Conservation (phyloP, 139 green algal genomes). For the Chlamydomonas incerta region DNA sequence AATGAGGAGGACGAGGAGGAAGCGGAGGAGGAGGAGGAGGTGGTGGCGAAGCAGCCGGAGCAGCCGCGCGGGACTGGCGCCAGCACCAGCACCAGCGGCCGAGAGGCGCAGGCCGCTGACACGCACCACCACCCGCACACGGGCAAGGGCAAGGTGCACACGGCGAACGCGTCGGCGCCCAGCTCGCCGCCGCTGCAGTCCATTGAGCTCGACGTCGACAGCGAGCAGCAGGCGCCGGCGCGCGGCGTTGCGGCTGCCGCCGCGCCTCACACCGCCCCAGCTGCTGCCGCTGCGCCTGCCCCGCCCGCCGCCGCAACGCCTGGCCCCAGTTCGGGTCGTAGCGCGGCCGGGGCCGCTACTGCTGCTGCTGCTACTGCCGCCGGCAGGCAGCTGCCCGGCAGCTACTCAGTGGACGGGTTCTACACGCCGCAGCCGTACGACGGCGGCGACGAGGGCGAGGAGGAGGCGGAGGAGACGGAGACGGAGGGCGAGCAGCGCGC, state of each 20-base stretch:
- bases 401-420: constrained; percentile 12
- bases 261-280: too few species aligned
- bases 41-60: background rate
- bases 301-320: too few species aligned
- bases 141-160: background rate
- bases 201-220: constrained; percentile 38
- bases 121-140: background rate
- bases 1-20: background rate
- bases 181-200: background rate
- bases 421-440: background rate
- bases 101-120: background rate
- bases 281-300: background rate
- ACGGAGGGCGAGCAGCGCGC: background rate
- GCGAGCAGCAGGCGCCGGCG: too few species aligned
- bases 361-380: background rate
- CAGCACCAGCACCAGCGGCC: background rate
- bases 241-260: too few species aligned
- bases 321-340: too few species aligned
- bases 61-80: background rate
- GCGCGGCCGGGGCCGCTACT: background rate
- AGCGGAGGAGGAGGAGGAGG: background rate
- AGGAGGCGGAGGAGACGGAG: background rate
- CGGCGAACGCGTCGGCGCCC: background rate
- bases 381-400: constrained; percentile 26
- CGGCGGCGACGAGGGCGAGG: background rate